A percentile compares a stretch with the other conserved stretches of the same genome.
Conservation (phyloP, 208 protist genomes). For the Kentomonas sorsogonicus region DNA sequence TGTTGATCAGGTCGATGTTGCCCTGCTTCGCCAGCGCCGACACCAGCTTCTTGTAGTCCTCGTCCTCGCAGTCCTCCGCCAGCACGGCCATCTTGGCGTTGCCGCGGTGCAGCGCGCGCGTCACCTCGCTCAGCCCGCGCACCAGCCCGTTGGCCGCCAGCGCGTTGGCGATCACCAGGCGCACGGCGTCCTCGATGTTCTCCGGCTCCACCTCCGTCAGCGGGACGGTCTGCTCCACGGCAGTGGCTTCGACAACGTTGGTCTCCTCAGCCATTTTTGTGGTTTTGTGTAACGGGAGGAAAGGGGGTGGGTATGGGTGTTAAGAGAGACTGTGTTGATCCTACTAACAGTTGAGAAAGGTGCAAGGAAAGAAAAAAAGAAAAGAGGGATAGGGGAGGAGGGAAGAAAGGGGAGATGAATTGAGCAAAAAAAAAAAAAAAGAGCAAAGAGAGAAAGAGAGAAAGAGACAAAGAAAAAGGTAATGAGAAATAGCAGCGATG, state of each 20-base stretch:
- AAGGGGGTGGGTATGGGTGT: neutral
- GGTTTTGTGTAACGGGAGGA: neutral
- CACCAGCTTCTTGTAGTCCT: slow-evolving; percentile 90
- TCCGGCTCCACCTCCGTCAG: slow-evolving; percentile 65
- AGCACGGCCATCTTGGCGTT: slow-evolving; percentile 84
- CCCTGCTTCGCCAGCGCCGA: slow-evolving; percentile 75
- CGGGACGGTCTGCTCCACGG: slow-evolving; percentile 34
- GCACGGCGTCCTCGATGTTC: slow-evolving; percentile 77
- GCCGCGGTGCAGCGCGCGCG: slow-evolving; percentile 80
- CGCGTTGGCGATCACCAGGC: slow-evolving; percentile 82
- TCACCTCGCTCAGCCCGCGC: slow-evolving; percentile 81
- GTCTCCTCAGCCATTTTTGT: slow-evolving; percentile 84
- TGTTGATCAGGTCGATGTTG: slow-evolving; percentile 84
- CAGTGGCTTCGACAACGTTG: slow-evolving; percentile 62
- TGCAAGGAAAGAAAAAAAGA: neutral
- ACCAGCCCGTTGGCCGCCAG: slow-evolving; percentile 86
- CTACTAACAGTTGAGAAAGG: no score
- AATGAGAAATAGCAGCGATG: neutral
- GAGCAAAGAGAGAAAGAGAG: neutral
- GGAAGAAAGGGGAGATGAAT: no score
- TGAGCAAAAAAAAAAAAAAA: slow-evolving; percentile 7
- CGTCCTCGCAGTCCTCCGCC: slow-evolving; percentile 89
- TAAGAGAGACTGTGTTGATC: no score
- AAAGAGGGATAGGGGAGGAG: slow-evolving; percentile 2
- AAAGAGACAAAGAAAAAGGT: slow-evolving; percentile 11